phyloP scores from a whole-genome alignment of 2,329 filamentous ascomycete species.

The Fusarium tuaranense region DNA sequence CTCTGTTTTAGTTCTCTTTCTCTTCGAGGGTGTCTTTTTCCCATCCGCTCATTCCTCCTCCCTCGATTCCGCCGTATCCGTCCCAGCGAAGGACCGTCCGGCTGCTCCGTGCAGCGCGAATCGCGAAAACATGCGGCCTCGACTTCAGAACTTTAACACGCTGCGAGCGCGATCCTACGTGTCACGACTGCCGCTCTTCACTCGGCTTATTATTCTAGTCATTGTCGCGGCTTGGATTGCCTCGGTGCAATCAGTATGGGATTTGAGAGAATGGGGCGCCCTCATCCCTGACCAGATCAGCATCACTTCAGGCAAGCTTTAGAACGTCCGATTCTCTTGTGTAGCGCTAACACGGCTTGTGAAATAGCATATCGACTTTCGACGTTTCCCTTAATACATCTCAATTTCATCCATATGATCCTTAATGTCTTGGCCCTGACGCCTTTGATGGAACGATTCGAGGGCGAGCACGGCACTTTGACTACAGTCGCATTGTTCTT shows the following conservation, averaged over 20 bases:
- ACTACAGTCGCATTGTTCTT: slow-evolving; percentile 89
- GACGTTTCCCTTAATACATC: slow-evolving; percentile 89
- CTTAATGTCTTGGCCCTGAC: slow-evolving; percentile 84
- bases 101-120: slow-evolving; percentile 40
- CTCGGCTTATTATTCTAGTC: slow-evolving; percentile 74
- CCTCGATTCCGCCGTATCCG: not conserved
- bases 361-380: slow-evolving; percentile 87
- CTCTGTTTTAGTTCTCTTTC: not conserved
- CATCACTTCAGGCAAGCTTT: slow-evolving; percentile 71
- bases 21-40: not conserved
- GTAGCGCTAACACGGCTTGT: slow-evolving; percentile 12
- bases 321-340: not conserved
- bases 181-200: slow-evolving; percentile 88
- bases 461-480: slow-evolving; percentile 90
- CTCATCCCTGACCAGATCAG: slow-evolving; percentile 82
- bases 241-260: slow-evolving; percentile 76
- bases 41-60: not conserved
- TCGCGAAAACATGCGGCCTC: slow-evolving; percentile 47
- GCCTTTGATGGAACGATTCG: slow-evolving; percentile 93
- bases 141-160: slow-evolving; percentile 70
- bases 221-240: slow-evolving; percentile 74
- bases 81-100: slow-evolving; percentile 32
- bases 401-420: slow-evolving; percentile 82
- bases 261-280: slow-evolving; percentile 80
- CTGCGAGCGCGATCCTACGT: slow-evolving; percentile 83